phyloP scores from a whole-genome alignment of 805 yeast genomes.

The Hanseniaspora hatyaiensis region DNA sequence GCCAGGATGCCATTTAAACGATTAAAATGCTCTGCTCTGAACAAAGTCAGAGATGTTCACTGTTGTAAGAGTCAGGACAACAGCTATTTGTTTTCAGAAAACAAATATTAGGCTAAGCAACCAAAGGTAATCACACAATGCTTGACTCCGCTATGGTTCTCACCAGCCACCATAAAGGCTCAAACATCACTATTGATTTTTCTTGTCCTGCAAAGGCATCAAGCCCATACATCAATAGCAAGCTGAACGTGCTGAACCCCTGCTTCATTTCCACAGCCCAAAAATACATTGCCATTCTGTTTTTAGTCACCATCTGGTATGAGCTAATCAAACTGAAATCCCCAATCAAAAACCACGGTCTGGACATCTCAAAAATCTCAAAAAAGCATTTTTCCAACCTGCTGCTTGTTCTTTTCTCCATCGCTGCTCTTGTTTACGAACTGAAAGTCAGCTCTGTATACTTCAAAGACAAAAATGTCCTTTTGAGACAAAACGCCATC shows the following conservation, averaged over 20 bases:
- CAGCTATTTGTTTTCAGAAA: background rate
- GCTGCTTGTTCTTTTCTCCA: background rate
- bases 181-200: background rate
- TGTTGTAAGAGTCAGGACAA: too few relatives aligned
- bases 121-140: background rate
- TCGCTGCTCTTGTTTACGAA: slow-evolving; percentile 6
- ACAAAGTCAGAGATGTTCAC: too few relatives aligned
- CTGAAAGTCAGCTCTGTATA: background rate
- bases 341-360: slow-evolving; percentile 19
- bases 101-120: background rate
- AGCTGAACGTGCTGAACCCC: slow-evolving; percentile 30
- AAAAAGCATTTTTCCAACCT: slow-evolving; percentile 5
- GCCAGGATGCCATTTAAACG: too few relatives aligned
- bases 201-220: slow-evolving; percentile 1
- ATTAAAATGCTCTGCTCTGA: too few relatives aligned
- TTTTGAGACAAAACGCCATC: slow-evolving; percentile 8
- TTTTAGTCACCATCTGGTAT: slow-evolving; percentile 21
- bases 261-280: slow-evolving; percentile 25
- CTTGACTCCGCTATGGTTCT: background rate
- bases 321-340: slow-evolving; percentile 20
- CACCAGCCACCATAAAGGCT: background rate
- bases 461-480: background rate
- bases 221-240: slow-evolving; percentile 29
- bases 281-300: slow-evolving; percentile 17
- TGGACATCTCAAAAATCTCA: background rate